phyloP scores from a whole-genome alignment of 108 stramenopile species.

The Skeletonema tropicum region DNA sequence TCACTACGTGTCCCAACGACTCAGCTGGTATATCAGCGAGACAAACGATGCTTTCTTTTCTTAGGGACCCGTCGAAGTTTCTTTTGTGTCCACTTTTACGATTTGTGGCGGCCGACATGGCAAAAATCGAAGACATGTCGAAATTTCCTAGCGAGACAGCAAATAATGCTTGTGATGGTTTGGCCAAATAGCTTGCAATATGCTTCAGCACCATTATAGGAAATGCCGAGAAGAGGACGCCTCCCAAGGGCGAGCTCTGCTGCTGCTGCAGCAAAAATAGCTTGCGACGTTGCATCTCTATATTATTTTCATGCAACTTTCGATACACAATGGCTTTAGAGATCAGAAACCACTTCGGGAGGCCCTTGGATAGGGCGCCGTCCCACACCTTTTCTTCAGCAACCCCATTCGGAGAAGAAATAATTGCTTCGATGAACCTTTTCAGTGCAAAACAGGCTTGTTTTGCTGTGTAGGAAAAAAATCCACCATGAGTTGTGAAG shows the following conservation, averaged over 20 bases:
- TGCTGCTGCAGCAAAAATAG: too few relatives aligned
- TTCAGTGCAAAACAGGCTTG: not conserved
- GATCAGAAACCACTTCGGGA: too few relatives aligned
- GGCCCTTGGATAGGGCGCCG: not conserved
- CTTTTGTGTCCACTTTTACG: not conserved
- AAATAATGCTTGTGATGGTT: too few relatives aligned
- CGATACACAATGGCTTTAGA: too few relatives aligned
- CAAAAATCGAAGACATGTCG: not conserved
- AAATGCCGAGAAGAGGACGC: not conserved
- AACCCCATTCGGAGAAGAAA: not conserved
- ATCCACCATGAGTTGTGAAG: too few relatives aligned
- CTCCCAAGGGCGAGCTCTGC: too few relatives aligned
- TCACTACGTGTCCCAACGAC: not conserved
- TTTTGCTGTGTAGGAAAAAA: too few relatives aligned
- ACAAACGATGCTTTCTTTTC: too few relatives aligned
- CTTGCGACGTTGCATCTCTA: too few relatives aligned
- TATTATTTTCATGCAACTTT: too few relatives aligned
- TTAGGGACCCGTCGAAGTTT: too few relatives aligned
- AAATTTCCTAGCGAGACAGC: not conserved
- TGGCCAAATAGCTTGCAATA: not conserved
- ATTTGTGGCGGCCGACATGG: not conserved
- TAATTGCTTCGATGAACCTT: not conserved
- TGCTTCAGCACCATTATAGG: not conserved
- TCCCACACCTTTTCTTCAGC: not conserved
- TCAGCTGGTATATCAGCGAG: too few relatives aligned